These are phyloP conservation scores for Cucurbita ficifolia DNA, from an alignment of 306 rosid genomes.

Conservation along the genomic window DNA sequence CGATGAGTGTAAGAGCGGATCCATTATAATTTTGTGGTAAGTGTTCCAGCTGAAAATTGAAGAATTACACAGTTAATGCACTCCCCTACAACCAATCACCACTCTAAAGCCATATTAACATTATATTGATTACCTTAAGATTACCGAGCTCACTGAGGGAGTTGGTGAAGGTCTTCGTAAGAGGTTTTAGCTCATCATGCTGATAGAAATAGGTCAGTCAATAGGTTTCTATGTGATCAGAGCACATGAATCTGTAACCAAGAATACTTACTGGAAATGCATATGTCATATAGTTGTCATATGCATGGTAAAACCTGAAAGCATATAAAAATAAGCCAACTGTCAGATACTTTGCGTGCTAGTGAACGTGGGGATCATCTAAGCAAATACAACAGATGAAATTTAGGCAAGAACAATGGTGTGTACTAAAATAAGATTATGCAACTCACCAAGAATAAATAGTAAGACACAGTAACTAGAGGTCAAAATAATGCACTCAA, in stretches of 20 bases:
- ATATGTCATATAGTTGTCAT: constrained; percentile 80
- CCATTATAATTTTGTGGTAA: constrained; percentile 66
- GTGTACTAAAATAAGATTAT: not conserved
- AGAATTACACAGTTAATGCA: constrained; percentile 18
- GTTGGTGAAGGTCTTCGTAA: constrained; percentile 64
- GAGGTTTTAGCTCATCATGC: constrained; percentile 96
- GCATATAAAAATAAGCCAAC: constrained; percentile 4
- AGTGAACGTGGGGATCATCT: not conserved
- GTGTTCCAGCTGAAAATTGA: constrained; percentile 68
- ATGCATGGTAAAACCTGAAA: constrained; percentile 86
- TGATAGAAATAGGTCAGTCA: constrained; percentile 20
- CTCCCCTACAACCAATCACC: not conserved
- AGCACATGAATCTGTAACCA: constrained; percentile 5
- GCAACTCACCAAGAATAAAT: not conserved
- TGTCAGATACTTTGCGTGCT: not conserved
- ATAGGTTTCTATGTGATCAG: not conserved
- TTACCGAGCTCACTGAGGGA: constrained; percentile 91
- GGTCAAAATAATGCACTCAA: not conserved
- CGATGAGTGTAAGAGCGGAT: constrained; percentile 85
- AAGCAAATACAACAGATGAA: not conserved
- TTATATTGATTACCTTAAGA: constrained; percentile 41
- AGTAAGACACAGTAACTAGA: not conserved
- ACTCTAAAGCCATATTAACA: not conserved
- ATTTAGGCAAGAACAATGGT: not conserved
- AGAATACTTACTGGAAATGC: constrained; percentile 75